These are phyloP conservation scores for Casuarina cunninghamiana DNA, from an alignment of 306 rosid genomes.

Conservation along the genomic window DNA sequence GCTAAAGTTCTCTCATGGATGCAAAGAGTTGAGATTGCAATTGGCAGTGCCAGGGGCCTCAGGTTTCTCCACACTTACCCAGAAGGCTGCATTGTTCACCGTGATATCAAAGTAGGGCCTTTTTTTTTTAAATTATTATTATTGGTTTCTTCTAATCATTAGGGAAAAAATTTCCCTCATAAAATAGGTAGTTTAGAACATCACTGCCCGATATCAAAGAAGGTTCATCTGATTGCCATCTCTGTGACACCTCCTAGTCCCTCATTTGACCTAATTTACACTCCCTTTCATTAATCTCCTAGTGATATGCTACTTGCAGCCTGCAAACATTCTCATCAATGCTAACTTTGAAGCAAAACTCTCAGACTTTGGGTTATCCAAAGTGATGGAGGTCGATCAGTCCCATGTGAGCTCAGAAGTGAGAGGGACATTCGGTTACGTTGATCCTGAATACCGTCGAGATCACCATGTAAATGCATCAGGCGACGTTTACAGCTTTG, in stretches of 20 bases:
- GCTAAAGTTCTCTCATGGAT: conserved; percentile 58
- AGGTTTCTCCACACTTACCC: conserved; percentile 62
- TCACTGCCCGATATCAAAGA: conserved; percentile 54
- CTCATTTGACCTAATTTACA: neutral
- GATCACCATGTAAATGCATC: conserved; percentile 65
- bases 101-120: conserved; percentile 59
- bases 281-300: conserved; percentile 2
- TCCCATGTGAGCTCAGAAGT: conserved; percentile 70
- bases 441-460: conserved; percentile 62
- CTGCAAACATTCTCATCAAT: conserved; percentile 62
- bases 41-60: conserved; percentile 62
- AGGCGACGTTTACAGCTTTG: conserved; percentile 70
- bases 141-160: too few species aligned
- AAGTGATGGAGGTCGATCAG: conserved; percentile 54
- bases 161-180: too few species aligned
- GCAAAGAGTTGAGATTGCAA: conserved; percentile 55
- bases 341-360: conserved; percentile 59
- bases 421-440: conserved; percentile 73
- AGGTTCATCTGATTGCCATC: neutral
- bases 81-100: conserved; percentile 67
- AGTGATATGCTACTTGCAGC: conserved; percentile 40
- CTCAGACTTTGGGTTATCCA: conserved; percentile 69
- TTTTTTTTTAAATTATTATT: too few species aligned
- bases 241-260: neutral
- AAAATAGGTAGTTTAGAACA: too few species aligned